Evolutionary conservation across 441 rosid species (phyloP).

Genomic region (Dalechampia spathulata): DNA sequence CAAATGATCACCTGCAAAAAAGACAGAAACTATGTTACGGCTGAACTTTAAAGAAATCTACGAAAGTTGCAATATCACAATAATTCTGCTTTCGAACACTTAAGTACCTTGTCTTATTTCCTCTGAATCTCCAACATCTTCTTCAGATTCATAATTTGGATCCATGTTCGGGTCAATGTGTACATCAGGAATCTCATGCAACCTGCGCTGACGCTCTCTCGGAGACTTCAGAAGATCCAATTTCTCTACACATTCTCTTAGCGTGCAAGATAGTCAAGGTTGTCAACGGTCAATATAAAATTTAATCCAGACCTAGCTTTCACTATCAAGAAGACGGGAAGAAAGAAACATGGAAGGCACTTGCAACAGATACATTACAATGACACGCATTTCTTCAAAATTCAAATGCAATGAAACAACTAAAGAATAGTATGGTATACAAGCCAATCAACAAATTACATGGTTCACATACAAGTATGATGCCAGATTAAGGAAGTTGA

Average conservation of each 20-base stretch:
- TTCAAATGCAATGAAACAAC: background rate
- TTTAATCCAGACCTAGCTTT: background rate
- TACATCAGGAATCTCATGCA: constrained; percentile 87
- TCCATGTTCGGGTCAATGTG: constrained; percentile 96
- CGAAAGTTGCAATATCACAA: constrained; percentile 1
- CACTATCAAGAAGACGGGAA: background rate
- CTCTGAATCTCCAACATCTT: constrained; percentile 60
- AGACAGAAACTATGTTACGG: constrained; percentile 12
- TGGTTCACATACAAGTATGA: background rate
- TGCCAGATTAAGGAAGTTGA: background rate
- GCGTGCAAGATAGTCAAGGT: constrained; percentile 68
- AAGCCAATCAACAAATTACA: background rate
- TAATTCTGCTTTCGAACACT: constrained; percentile 3
- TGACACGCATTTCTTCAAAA: too few species aligned
- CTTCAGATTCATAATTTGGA: constrained; percentile 89
- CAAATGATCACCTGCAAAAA: constrained; percentile 38
- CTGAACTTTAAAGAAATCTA: constrained; percentile 1
- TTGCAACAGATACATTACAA: background rate
- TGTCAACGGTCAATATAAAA: background rate
- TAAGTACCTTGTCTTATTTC: constrained; percentile 62
- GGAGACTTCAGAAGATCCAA: constrained; percentile 86
- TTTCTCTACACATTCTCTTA: constrained; percentile 97
- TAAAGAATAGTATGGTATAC: constrained; percentile 2
- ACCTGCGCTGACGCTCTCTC: constrained; percentile 84
- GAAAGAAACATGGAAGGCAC: background rate